phyloP scores from a whole-genome alignment of 169 alveolate genomes.

The Cystoisospora suis region DNA sequence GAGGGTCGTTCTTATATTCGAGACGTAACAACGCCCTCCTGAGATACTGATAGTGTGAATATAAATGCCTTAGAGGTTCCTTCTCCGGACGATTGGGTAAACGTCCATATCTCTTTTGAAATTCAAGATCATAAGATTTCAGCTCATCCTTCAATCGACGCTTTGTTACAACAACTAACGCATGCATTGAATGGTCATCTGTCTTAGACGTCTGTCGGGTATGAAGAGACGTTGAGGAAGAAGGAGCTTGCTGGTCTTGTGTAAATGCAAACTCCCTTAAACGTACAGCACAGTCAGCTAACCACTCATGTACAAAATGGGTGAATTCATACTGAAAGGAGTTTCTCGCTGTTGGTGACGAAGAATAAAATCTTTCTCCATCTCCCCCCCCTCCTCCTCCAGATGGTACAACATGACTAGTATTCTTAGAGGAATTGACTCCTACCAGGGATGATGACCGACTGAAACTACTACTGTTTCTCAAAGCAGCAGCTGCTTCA shows the following conservation, averaged over 20 bases:
- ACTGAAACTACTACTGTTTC: no score
- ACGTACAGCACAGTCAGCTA: not conserved
- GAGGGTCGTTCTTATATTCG: no score
- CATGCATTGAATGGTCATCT: not conserved
- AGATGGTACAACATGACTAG: not conserved
- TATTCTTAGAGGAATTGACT: no score
- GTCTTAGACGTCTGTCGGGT: no score
- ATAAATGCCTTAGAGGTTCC: slow-evolving; percentile 62
- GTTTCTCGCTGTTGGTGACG: not conserved
- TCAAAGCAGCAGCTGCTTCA: no score
- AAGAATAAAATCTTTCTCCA: not conserved
- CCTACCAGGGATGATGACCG: no score
- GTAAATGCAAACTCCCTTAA: not conserved
- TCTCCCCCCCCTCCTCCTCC: not conserved
- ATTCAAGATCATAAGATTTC: slow-evolving; percentile 29
- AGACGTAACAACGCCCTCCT: not conserved
- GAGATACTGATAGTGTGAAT: slow-evolving; percentile 54
- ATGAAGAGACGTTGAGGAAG: not conserved
- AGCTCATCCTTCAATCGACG: slow-evolving; percentile 51
- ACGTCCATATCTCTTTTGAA: slow-evolving; percentile 49
- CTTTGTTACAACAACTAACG: not conserved
- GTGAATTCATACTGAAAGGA: not conserved
- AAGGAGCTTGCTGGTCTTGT: not conserved
- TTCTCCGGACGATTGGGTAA: slow-evolving; percentile 53
- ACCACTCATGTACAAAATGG: slow-evolving; percentile 1